phyloP scores from a whole-genome alignment of 495 filamentous ascomycete species.

The Penicillium herquei region DNA sequence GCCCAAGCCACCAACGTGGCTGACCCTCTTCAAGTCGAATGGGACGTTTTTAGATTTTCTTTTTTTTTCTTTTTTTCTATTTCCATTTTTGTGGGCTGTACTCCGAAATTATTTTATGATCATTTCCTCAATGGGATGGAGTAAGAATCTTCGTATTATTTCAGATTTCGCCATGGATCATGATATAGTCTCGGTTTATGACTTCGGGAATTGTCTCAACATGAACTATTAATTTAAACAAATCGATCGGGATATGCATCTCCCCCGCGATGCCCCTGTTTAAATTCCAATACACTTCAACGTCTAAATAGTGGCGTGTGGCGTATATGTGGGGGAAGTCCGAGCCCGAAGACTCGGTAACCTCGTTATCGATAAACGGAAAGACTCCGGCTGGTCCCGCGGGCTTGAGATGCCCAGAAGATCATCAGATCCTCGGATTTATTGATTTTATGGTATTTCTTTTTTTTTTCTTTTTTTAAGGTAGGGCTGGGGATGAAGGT shows the following conservation, averaged over 20 bases:
- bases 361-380: slow-evolving; percentile 14
- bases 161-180: too few species aligned
- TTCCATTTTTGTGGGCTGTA: neutral
- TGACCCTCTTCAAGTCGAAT: too few species aligned
- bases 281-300: neutral
- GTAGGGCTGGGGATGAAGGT: too few species aligned
- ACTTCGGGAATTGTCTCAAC: neutral
- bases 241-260: neutral
- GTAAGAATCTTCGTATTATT: too few species aligned
- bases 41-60: neutral
- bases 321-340: slow-evolving; percentile 6
- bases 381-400: slow-evolving; percentile 17
- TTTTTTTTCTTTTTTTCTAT: neutral
- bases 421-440: neutral
- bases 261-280: too few species aligned
- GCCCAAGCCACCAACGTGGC: too few species aligned
- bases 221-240: neutral
- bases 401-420: neutral
- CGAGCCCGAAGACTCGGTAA: slow-evolving; percentile 14
- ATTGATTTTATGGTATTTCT: too few species aligned
- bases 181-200: too few species aligned
- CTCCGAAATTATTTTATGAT: too few species aligned
- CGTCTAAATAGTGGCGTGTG: neutral
- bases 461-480: too few species aligned
- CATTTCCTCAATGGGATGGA: too few species aligned